A percentile compares a stretch with the other conserved stretches of the same genome.
Evolutionary conservation across 2,329 filamentous ascomycete species (phyloP).

Genomic region (Penicillium sp.): DNA sequence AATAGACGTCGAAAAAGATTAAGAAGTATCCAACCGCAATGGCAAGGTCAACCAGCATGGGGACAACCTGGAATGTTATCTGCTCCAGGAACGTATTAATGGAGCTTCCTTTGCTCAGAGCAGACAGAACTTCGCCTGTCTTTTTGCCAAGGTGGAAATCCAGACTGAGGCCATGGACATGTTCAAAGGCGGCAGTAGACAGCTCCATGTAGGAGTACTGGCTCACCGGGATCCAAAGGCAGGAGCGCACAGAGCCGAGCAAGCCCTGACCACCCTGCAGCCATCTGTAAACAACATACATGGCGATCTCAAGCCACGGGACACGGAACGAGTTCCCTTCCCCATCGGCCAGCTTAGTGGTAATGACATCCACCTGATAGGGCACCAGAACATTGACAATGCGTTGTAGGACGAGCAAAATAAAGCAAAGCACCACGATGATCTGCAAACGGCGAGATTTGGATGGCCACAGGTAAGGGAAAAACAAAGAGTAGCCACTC

Average conservation of each 20-base stretch:
- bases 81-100: slow-evolving; percentile 97
- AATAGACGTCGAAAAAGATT: slow-evolving; percentile 77
- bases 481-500: slow-evolving; percentile 86
- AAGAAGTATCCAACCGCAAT: slow-evolving; percentile 82
- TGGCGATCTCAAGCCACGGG: slow-evolving; percentile 69
- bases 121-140: slow-evolving; percentile 92
- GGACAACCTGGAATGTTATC: slow-evolving; percentile 90
- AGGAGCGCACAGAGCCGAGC: slow-evolving; percentile 74
- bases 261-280: slow-evolving; percentile 87
- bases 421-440: slow-evolving; percentile 76
- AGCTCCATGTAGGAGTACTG: slow-evolving; percentile 95
- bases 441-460: slow-evolving; percentile 72
- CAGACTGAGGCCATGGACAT: slow-evolving; percentile 90
- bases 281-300: slow-evolving; percentile 75
- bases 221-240: slow-evolving; percentile 93
- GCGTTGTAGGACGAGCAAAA: slow-evolving; percentile 75
- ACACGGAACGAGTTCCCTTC: slow-evolving; percentile 53
- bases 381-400: slow-evolving; percentile 85
- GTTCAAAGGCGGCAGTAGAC: slow-evolving; percentile 92
- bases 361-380: slow-evolving; percentile 73
- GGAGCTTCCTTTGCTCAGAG: slow-evolving; percentile 89
- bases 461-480: slow-evolving; percentile 93
- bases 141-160: slow-evolving; percentile 97
- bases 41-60: slow-evolving; percentile 87
- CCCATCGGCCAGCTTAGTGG: slow-evolving; percentile 65